Percentiles rank a stretch among this genome's conserved stretches.
phyloP scores from a whole-genome alignment of 177 flowering plant genomes.

The Vitis hybrid region DNA sequence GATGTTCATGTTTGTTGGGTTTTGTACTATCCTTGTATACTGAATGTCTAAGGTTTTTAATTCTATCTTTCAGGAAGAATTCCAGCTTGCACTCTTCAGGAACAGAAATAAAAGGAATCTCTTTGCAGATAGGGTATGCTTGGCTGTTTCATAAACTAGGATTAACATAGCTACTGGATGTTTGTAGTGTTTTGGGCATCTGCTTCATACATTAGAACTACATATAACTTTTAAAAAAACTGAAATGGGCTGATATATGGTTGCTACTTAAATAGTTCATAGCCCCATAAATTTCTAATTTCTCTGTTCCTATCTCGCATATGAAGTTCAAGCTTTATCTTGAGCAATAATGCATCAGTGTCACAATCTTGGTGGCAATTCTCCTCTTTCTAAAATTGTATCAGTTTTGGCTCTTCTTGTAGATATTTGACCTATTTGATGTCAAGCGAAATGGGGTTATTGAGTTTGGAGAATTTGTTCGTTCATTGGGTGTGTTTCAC shows the following conservation, averaged over 20 bases:
- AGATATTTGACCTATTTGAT: constrained; percentile 64
- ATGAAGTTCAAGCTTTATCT: too few species aligned
- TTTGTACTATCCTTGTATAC: neutral
- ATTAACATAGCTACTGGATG: too few species aligned
- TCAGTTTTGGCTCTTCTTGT: neutral
- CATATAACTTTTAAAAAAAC: too few species aligned
- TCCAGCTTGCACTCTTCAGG: constrained; percentile 54
- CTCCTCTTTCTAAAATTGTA: neutral
- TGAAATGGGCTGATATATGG: too few species aligned
- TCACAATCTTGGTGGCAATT: neutral
- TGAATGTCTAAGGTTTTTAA: neutral
- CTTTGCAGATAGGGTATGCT: constrained; percentile 56
- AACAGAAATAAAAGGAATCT: constrained; percentile 46
- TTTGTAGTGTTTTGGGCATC: too few species aligned
- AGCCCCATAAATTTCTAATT: too few species aligned
- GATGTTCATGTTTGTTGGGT: neutral
- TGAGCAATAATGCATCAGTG: too few species aligned
- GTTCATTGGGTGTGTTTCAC: constrained; percentile 58
- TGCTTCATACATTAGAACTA: too few species aligned
- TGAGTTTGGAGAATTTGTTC: constrained; percentile 65
- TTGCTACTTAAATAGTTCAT: too few species aligned
- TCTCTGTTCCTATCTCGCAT: too few species aligned
- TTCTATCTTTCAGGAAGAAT: constrained; percentile 43
- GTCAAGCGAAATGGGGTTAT: constrained; percentile 58
- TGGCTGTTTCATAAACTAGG: neutral